Evolutionary conservation across 768 basidiomycete genomes (phyloP).

Genomic region (Scleroderma bovista): DNA sequence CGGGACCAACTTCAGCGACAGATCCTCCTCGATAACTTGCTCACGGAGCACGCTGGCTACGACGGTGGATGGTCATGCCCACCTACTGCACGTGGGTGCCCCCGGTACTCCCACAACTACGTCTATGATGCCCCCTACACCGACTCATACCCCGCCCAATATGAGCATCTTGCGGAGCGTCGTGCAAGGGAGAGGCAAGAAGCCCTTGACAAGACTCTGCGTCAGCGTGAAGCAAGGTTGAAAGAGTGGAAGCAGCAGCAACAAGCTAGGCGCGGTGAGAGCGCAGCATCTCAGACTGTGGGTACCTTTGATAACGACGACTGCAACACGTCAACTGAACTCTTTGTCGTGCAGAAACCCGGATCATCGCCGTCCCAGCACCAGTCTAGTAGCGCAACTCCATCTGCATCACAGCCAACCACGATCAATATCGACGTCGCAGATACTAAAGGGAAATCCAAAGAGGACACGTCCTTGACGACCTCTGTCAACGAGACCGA

Average conservation of each 20-base stretch:
- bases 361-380: too few relatives aligned
- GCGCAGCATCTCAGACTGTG: background rate
- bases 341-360: background rate
- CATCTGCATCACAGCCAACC: background rate
- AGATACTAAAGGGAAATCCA: constrained; percentile 36
- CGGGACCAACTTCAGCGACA: constrained; percentile 3
- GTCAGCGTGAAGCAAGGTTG: background rate
- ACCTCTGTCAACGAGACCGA: background rate
- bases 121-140: background rate
- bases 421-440: background rate
- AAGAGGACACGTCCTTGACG: constrained; percentile 7
- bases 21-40: background rate
- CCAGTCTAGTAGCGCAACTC: too few relatives aligned
- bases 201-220: background rate
- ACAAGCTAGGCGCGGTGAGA: too few relatives aligned
- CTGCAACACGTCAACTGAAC: background rate
- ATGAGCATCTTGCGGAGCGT: background rate
- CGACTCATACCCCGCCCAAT: background rate
- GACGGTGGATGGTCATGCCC: background rate
- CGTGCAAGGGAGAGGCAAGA: background rate
- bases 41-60: background rate
- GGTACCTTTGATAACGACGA: background rate
- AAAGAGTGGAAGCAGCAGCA: too few relatives aligned
- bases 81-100: background rate
- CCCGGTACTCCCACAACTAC: background rate